A percentile compares a stretch with the other conserved stretches of the same genome.
These are phyloP conservation scores for Dimocarpus longan DNA, from an alignment of 345 rosid genomes.

Conservation along the genomic window DNA sequence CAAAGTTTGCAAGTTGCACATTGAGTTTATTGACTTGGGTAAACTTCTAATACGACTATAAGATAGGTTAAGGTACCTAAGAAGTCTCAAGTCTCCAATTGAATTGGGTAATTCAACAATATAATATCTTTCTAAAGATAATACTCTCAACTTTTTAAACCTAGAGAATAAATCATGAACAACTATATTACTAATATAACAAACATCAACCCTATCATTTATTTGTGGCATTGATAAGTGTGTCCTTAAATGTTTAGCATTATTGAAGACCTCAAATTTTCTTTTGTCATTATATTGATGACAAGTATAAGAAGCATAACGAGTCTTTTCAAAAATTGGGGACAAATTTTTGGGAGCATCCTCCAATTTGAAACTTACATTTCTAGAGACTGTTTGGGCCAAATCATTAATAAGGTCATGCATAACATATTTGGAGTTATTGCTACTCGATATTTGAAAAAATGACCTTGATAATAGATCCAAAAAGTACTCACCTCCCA, in stretches of 20 bases:
- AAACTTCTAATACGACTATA: too few relatives aligned
- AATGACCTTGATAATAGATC: background rate
- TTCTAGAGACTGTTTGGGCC: background rate
- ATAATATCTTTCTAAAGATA: too few relatives aligned
- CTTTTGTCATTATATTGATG: background rate
- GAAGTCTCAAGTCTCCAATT: background rate
- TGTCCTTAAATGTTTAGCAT: background rate
- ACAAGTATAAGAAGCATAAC: too few relatives aligned
- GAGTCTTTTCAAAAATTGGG: too few relatives aligned
- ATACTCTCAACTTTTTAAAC: background rate
- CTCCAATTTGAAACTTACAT: background rate
- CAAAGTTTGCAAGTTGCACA: too few relatives aligned
- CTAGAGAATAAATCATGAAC: too few relatives aligned
- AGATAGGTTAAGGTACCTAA: background rate
- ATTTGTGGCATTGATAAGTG: background rate
- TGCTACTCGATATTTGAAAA: constrained; percentile 3
- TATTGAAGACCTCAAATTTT: background rate
- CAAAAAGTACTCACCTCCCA: too few relatives aligned
- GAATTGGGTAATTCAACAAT: background rate
- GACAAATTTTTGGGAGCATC: background rate
- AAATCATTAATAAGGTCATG: constrained; percentile 25
- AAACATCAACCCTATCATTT: too few relatives aligned
- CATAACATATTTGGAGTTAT: constrained; percentile 9
- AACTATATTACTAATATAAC: background rate
- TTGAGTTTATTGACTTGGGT: too few relatives aligned